Evolutionary conservation across 2,329 filamentous ascomycete genomes (phyloP).

Genomic region (Diaporthe amygdali): DNA sequence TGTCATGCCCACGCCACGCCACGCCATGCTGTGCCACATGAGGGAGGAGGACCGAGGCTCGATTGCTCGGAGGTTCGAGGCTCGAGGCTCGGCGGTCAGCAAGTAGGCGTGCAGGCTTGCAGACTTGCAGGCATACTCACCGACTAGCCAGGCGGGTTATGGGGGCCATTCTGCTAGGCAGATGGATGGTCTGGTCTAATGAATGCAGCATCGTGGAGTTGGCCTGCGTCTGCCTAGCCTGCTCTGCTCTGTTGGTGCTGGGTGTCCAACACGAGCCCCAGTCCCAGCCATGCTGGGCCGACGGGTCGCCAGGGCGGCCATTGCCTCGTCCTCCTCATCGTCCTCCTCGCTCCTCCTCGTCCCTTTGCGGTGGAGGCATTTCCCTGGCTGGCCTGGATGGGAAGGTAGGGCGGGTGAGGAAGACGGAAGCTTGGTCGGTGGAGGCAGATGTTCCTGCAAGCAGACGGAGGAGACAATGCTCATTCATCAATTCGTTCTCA

Average conservation of each 20-base stretch:
- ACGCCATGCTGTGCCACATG: background rate
- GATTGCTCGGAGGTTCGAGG: no score
- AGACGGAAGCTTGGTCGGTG: background rate
- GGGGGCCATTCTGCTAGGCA: background rate
- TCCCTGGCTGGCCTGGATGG: background rate
- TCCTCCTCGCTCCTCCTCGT: background rate
- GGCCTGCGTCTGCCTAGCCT: conserved; percentile 5
- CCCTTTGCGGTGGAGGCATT: background rate
- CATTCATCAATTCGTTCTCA: background rate
- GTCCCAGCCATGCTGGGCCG: background rate
- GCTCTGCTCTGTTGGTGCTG: background rate
- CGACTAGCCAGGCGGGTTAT: background rate
- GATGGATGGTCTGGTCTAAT: background rate
- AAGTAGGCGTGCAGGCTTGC: background rate
- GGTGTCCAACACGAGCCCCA: background rate
- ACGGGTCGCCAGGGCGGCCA: conserved; percentile 2
- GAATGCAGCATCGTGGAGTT: conserved; percentile 4
- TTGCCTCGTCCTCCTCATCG: conserved; percentile 1
- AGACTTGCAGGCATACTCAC: background rate
- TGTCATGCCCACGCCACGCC: background rate
- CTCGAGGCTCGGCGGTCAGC: background rate
- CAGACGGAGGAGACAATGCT: background rate
- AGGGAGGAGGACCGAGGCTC: background rate
- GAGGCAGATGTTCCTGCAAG: background rate
- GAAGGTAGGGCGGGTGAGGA: background rate